Evolutionary conservation across 768 basidiomycete genomes (phyloP).

Genomic region (Calocybe gangraenosa): DNA sequence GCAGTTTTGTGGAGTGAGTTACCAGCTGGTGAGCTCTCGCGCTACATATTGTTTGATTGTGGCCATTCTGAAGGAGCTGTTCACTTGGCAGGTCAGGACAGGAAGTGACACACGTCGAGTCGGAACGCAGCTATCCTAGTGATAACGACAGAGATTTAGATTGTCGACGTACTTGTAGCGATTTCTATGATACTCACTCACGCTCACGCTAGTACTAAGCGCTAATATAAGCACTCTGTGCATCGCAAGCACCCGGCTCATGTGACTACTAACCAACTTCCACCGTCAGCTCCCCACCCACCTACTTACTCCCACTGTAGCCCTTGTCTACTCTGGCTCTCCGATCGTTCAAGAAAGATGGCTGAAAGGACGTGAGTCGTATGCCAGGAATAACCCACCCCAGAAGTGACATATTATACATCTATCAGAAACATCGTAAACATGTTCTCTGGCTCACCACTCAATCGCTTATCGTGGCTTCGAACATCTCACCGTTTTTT

Average conservation of each 20-base stretch:
- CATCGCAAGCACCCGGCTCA: no score
- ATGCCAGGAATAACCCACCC: background rate
- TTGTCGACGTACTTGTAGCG: no score
- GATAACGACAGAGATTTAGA: no score
- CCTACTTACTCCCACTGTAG: no score
- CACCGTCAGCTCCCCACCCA: no score
- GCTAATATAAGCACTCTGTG: no score
- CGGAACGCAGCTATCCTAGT: background rate
- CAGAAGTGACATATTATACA: background rate
- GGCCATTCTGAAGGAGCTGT: no score
- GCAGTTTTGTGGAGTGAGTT: constrained; percentile 53
- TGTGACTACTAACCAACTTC: no score
- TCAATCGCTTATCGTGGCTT: constrained; percentile 83
- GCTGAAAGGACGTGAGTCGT: constrained; percentile 12
- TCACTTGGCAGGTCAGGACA: constrained; percentile 19
- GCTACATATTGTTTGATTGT: background rate
- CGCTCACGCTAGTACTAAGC: no score
- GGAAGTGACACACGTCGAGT: constrained; percentile 7
- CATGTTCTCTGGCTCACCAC: constrained; percentile 56
- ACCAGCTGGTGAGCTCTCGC: constrained; percentile 44
- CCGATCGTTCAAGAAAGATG: no score
- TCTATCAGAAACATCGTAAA: constrained; percentile 19
- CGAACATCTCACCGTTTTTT: constrained; percentile 72
- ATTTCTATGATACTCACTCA: no score
- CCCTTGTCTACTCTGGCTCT: no score